phyloP scores from a whole-genome alignment of 257 asterid genomes.

The Leonotis leonurus region DNA sequence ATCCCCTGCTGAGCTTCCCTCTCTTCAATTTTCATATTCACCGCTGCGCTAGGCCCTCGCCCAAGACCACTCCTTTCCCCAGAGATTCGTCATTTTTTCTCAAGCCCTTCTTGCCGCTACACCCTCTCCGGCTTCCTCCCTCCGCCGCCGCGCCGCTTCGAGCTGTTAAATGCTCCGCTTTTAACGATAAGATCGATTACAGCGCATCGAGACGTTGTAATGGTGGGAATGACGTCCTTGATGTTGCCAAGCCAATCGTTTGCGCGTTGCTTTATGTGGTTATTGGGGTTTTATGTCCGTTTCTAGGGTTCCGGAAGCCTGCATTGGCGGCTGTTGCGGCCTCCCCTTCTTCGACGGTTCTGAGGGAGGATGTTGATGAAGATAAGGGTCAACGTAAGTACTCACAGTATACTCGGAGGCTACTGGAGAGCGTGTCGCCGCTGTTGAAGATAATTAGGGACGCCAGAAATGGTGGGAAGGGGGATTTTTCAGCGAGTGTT shows the following conservation, averaged over 20 bases:
- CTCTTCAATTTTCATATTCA: constrained; percentile 22
- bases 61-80: constrained; percentile 7
- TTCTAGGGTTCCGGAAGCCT: constrained; percentile 35
- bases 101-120: constrained; percentile 18
- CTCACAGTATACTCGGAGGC: constrained; percentile 52
- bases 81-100: constrained; percentile 15
- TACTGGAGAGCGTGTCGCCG: constrained; percentile 41
- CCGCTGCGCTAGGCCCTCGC: constrained; percentile 20
- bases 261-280: constrained; percentile 39
- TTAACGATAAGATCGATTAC: not conserved
- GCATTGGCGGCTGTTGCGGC: constrained; percentile 48
- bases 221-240: constrained; percentile 25
- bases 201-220: constrained; percentile 6
- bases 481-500: constrained; percentile 19
- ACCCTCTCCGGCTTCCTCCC: constrained; percentile 14
- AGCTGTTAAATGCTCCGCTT: constrained; percentile 16
- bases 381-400: constrained; percentile 45
- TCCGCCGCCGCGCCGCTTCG: constrained; percentile 14
- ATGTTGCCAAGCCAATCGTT: constrained; percentile 51
- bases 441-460: constrained; percentile 51
- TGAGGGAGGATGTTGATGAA: constrained; percentile 19
- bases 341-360: constrained; percentile 15
- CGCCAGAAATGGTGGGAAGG: constrained; percentile 33
- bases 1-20: constrained; percentile 19
- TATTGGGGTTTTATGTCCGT: constrained; percentile 43